Evolutionary conservation across 2,329 filamentous ascomycete species (phyloP), one percentile per base, ranked within the genome.

Genomic region (Raffaelea deltoideospora): DNA sequence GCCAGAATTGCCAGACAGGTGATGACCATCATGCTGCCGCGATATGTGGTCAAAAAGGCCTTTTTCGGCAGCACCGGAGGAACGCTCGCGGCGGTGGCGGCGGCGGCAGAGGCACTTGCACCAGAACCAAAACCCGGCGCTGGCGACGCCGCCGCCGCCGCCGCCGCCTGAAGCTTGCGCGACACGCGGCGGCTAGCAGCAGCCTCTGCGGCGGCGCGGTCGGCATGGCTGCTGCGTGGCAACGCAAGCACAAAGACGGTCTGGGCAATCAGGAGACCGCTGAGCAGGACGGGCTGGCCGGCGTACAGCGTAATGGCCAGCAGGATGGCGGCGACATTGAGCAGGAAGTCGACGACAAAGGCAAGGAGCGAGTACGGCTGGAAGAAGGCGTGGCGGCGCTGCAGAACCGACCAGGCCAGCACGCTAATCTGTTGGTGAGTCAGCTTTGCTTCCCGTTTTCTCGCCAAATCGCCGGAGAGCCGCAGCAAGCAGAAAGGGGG

Each of bases 1-100:
- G 90, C 90, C n/a, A 98, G 69, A 47, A 98, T 96, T 36, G 85
- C 83, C 32, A 90, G 61, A 51, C 84, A 92, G 8, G 90, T 98
- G 45, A 82, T 69, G 35, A 93, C 69, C 67, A 98, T 76, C 86
- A 98, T 93, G 34, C 76, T 74, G 3, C 85, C 87, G 37, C 90
- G 78, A 52, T 95, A 98, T 22, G 76, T 79, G 3, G 90, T 96
- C 43, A 98, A 66, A 60, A 95, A 96, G 0, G 90, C 84, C 58
- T 93, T 93, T 43, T 81, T 70, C 1, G 88, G 83, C 14, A 95
- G 28, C 28, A 30, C n/a, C 10, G 28, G 10, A 4, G 18, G 63
- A 18, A 63, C 61, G 10, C 28, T 10, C 10, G 21, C 36, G 42
- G 69, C 14, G 64, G 52, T 22, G 50, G 42, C 30, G 28, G 33